Conservation (phyloP, 129 eudicot genomes). For the Daucus carota region DH1_v3.0 NC_030384.2:31904501-31905000, state of each 20-base stretch:
- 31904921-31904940: slow-evolving; percentile 86
- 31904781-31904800: slow-evolving; percentile 76
- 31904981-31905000: not conserved
- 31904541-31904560: not conserved
- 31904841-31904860: slow-evolving; percentile 30
- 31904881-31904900: slow-evolving; percentile 92
- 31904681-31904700: slow-evolving; percentile 73
- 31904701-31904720: slow-evolving; percentile 58
- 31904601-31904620: not conserved
- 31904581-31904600: not conserved
- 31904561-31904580: not conserved
- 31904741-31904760: slow-evolving; percentile 39
- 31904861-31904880: slow-evolving; percentile 69
- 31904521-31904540: not conserved
- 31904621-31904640: not conserved
- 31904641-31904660: not conserved
- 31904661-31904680: slow-evolving; percentile 43
- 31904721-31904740: slow-evolving; percentile 62
- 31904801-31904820: not conserved
- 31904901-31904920: slow-evolving; percentile 48
- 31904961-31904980: not conserved
- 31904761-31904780: slow-evolving; percentile 84
- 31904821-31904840: not conserved
- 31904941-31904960: slow-evolving; percentile 12
- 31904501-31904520: not conserved